Conservation (phyloP, 2,329 filamentous ascomycete species). For the Pyricularia grisea region DNA sequence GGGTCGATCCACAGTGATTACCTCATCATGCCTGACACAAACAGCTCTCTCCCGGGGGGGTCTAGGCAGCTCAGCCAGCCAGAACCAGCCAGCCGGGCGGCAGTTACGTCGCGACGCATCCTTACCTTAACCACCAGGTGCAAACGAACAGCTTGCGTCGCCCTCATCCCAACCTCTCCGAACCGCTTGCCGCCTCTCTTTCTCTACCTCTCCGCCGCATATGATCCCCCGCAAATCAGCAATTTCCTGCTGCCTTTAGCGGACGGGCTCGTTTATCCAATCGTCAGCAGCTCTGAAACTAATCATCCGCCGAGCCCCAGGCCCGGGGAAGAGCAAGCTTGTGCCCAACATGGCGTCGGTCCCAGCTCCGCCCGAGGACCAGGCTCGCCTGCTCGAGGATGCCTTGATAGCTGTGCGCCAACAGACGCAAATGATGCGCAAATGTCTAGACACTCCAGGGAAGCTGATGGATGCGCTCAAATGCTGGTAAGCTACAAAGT, state of each 20-base stretch:
- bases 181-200: background rate
- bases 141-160: conserved; percentile 2
- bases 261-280: background rate
- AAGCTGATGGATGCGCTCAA: conserved; percentile 99
- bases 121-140: background rate
- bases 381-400: conserved; percentile 92
- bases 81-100: background rate
- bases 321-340: conserved; percentile 1
- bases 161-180: background rate
- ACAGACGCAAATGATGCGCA: conserved; percentile 94
- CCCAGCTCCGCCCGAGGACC: conserved; percentile 63
- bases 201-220: background rate
- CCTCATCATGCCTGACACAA: background rate
- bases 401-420: conserved; percentile 92
- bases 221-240: background rate
- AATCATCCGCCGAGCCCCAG: conserved; percentile 5
- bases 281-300: conserved; percentile 2
- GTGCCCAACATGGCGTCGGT: conserved; percentile 18
- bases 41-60: background rate
- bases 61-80: background rate
- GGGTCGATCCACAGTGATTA: background rate
- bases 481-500: conserved; percentile 72
- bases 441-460: conserved; percentile 90
- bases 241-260: background rate
- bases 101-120: background rate